Percentiles rank a stretch among this genome's conserved stretches.
Conservation (phyloP, 2,329 filamentous ascomycete genomes). For the Botrytis fragariae region DNA sequence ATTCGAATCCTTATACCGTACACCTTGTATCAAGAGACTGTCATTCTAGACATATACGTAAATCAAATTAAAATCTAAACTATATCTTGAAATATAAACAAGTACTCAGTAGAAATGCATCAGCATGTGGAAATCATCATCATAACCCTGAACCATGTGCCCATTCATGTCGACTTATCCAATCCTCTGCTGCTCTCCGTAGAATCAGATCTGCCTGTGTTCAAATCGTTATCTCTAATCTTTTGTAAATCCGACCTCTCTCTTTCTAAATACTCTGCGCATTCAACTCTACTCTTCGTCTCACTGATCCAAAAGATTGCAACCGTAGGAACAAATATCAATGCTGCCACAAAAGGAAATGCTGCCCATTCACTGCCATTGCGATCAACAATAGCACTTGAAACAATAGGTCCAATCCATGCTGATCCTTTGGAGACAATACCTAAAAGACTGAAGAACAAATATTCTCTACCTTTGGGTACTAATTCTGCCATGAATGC, state of each 20-base stretch:
- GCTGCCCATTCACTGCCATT: constrained; percentile 35
- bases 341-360: constrained; percentile 35
- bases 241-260: constrained; percentile 34
- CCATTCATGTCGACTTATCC: neutral
- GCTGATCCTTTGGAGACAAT: constrained; percentile 38
- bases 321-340: constrained; percentile 35
- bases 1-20: neutral
- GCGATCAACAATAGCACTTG: constrained; percentile 35
- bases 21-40: neutral
- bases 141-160: neutral
- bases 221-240: constrained; percentile 1
- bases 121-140: neutral
- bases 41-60: neutral
- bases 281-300: constrained; percentile 35
- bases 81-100: neutral
- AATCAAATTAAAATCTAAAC: neutral
- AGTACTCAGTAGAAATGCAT: neutral
- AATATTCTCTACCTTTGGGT: constrained; percentile 35
- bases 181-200: neutral
- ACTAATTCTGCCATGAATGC: constrained; percentile 38
- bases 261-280: constrained; percentile 33
- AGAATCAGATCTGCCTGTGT: neutral
- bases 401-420: constrained; percentile 38
- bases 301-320: constrained; percentile 38
- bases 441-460: constrained; percentile 38